Conservation (phyloP, 129 eudicot genomes). For the Flaveria trinervia region DNA sequence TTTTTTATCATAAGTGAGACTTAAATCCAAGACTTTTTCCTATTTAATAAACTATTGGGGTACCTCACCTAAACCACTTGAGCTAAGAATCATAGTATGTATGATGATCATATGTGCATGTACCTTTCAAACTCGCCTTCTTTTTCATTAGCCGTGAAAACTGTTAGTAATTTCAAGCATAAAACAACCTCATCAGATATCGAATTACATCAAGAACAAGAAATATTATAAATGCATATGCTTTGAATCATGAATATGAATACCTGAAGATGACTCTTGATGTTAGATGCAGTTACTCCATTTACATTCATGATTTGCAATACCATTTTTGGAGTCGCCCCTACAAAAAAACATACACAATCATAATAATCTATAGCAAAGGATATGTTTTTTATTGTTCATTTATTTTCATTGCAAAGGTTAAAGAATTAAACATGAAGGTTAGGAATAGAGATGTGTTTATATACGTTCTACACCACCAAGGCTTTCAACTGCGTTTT, state of each 20-base stretch:
- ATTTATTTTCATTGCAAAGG: neutral
- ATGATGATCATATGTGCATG: neutral
- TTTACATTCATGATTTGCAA: slow-evolving; percentile 59
- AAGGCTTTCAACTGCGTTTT: slow-evolving; percentile 53
- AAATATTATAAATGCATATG: too few species aligned
- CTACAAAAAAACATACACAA: neutral
- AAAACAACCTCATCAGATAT: neutral
- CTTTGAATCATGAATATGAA: neutral
- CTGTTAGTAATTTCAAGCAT: neutral
- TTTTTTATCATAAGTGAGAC: too few species aligned
- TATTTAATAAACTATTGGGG: too few species aligned
- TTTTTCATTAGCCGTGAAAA: neutral
- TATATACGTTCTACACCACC: slow-evolving; percentile 63
- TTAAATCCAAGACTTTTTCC: too few species aligned
- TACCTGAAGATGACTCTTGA: slow-evolving; percentile 80
- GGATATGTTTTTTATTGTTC: neutral
- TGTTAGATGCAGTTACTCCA: slow-evolving; percentile 55
- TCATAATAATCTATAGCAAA: too few species aligned
- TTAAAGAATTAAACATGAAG: neutral
- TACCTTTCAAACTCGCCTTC: neutral
- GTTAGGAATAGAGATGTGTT: neutral
- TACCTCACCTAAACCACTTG: too few species aligned
- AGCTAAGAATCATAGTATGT: too few species aligned
- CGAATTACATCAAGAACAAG: too few species aligned
- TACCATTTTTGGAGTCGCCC: slow-evolving; percentile 72